phyloP scores from a whole-genome alignment of 805 yeast genomes.

The Lipomyces kockii region DNA sequence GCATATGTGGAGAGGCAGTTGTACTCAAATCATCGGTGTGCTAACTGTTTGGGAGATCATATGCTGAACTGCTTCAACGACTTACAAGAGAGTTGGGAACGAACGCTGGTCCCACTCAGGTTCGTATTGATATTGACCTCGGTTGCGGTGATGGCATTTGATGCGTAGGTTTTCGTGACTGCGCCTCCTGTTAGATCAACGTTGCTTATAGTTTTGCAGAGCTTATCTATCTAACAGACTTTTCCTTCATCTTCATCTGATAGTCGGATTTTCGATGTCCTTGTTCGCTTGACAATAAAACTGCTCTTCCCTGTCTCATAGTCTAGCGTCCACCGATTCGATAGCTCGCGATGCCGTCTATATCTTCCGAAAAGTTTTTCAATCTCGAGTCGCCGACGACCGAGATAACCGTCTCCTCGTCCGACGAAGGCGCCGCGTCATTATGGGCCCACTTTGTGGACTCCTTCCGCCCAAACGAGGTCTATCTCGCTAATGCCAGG shows the following conservation, averaged over 20 bases:
- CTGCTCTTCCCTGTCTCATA: neutral
- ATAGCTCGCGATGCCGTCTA: neutral
- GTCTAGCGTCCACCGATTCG: neutral
- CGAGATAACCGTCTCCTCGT: neutral
- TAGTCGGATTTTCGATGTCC: neutral
- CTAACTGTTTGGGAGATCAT: no score
- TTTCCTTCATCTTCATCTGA: no score
- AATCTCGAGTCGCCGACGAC: neutral
- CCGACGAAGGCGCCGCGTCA: constrained; percentile 20
- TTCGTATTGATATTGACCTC: neutral
- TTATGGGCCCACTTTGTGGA: constrained; percentile 29
- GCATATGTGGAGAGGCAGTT: no score
- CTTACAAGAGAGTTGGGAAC: no score
- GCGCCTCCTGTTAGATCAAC: neutral
- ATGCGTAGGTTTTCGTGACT: neutral
- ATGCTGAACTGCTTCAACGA: no score
- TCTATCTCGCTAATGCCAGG: constrained; percentile 22
- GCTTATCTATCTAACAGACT: neutral
- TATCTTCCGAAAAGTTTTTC: neutral
- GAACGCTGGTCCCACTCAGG: no score
- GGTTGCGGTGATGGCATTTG: neutral
- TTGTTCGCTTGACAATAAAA: neutral
- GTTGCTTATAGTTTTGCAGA: neutral
- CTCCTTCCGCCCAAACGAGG: constrained; percentile 36
- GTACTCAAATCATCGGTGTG: no score